Evolutionary conservation across 371 early-diverging fungal species (phyloP).

Genomic region (Rhizopus stolonifer): DNA sequence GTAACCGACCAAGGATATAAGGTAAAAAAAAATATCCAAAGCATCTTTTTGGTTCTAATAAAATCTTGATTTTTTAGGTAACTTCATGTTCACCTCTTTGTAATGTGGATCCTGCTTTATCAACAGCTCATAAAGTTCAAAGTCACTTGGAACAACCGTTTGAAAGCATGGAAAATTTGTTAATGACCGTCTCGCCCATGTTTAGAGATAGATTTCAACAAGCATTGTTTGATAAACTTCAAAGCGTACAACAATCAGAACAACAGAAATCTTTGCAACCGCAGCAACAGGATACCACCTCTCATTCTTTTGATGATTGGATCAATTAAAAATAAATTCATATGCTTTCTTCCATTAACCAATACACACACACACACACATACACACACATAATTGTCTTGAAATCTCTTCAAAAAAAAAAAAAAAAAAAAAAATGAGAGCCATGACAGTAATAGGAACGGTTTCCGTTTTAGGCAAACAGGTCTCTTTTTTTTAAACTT

Average conservation of each 20-base stretch:
- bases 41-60: no score
- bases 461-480: not conserved
- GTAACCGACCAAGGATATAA: conserved; percentile 27
- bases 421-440: not conserved
- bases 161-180: conserved; percentile 39
- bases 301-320: conserved; percentile 9
- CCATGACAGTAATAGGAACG: not conserved
- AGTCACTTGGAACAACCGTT: conserved; percentile 15
- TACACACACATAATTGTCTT: no score
- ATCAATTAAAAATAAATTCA: not conserved
- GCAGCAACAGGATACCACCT: not conserved
- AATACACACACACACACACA: no score
- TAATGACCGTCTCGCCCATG: conserved; percentile 41
- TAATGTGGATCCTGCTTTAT: conserved; percentile 10
- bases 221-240: conserved; percentile 28
- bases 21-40: conserved; percentile 7
- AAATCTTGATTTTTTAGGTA: conserved; percentile 18
- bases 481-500: no score
- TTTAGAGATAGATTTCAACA: conserved; percentile 33
- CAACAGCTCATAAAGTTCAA: conserved; percentile 19
- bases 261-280: not conserved
- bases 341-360: not conserved
- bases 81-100: conserved; percentile 25
- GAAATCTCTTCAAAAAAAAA: no score
- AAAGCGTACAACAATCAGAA: conserved; percentile 20